Percentiles rank a stretch among this genome's conserved stretches.
Evolutionary conservation across 306 rosid species (phyloP).

Genomic region (Trifolium dubium): DNA sequence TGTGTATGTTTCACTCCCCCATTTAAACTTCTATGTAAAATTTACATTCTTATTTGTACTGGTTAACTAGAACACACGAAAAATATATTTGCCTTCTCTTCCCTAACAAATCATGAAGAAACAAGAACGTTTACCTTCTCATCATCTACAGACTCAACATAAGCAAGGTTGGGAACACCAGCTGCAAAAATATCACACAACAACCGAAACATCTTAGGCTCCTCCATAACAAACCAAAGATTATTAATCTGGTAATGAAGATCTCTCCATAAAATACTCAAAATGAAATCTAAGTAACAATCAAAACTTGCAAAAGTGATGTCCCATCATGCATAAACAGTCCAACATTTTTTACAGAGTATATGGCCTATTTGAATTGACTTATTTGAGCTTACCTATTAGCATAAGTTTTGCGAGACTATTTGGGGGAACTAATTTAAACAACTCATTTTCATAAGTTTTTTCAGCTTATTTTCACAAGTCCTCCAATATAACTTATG

Average conservation of each 20-base stretch:
- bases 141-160: conserved; percentile 84
- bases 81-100: conserved; percentile 48
- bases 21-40: not conserved
- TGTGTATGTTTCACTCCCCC: conserved; percentile 5
- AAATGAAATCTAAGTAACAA: not conserved
- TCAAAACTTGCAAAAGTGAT: not conserved
- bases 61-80: conserved; percentile 9
- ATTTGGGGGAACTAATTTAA: too few relatives aligned
- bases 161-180: conserved; percentile 80
- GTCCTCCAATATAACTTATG: too few relatives aligned
- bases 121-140: conserved; percentile 61
- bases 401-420: too few relatives aligned
- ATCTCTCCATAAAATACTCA: conserved; percentile 21
- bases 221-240: not conserved
- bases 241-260: not conserved
- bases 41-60: conserved; percentile 14
- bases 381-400: too few relatives aligned
- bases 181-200: conserved; percentile 51
- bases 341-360: not conserved
- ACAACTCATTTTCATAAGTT: too few relatives aligned
- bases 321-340: not conserved
- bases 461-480: too few relatives aligned
- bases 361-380: too few relatives aligned
- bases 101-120: conserved; percentile 25
- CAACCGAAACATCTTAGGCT: conserved; percentile 24